A percentile compares a stretch with the other conserved stretches of the same genome.
Conservation (phyloP, 192 early-diverging fungal species). For the Glomus cerebriforme region DNA sequence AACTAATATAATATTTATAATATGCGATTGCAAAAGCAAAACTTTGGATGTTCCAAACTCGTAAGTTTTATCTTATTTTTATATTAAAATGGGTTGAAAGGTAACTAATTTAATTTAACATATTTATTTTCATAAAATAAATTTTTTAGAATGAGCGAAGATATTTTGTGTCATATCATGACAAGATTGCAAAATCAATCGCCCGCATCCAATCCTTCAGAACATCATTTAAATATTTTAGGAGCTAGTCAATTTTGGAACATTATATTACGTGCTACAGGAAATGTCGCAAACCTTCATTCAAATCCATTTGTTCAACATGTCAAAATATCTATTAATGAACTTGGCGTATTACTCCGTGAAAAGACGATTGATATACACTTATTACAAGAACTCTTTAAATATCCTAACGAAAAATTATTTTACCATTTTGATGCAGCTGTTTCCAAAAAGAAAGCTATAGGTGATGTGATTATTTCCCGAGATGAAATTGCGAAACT, state of each 20-base stretch:
- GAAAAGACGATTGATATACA: background rate
- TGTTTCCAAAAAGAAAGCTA: background rate
- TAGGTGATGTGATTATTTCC: background rate
- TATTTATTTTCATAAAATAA: background rate
- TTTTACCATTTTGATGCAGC: background rate
- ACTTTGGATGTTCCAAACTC: background rate
- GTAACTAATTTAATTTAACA: no score
- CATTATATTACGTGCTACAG: background rate
- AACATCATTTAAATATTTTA: background rate
- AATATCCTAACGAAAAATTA: background rate
- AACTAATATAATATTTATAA: background rate
- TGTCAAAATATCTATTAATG: background rate
- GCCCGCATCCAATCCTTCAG: background rate
- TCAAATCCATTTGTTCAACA: background rate
- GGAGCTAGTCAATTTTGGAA: background rate
- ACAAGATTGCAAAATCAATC: background rate
- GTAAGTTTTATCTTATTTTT: background rate
- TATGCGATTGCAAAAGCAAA: background rate
- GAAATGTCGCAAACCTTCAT: background rate
- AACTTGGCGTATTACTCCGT: background rate
- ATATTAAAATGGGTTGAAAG: no score
- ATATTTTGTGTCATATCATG: constrained; percentile 2
- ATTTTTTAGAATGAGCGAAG: constrained; percentile 1
- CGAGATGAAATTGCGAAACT: background rate
- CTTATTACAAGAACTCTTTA: background rate